Evolutionary conservation across 148 eudicot genomes (phyloP), one percentile per base, ranked within the genome.

Genomic region (Spergularia marina): DNA sequence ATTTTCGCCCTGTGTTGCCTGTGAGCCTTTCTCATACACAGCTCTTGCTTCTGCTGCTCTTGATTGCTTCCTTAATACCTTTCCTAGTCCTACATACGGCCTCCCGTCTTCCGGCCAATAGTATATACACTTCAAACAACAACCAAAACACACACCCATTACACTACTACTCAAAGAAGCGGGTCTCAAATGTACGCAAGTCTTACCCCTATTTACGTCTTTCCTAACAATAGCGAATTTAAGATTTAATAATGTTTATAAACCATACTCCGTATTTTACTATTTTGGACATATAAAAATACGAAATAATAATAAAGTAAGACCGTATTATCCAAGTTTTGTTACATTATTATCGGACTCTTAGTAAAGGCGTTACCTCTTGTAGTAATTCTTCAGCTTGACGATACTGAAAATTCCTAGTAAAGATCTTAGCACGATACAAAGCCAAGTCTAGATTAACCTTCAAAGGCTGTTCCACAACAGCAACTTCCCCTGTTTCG

Each of bases 101-200:
- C 99, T 83, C 71, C 97, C 99, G 67, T 95, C 97, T 80, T 95
- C 97, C 10, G 99, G 97, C 99, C 99, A 95, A 79, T 86, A 85
- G 69, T 72, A 62, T 80, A 95, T 85, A 84, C 99, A 95, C 99
- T 68, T 17, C 77, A 73, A 55, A 40, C n/a, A 53, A 49, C 54
- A 72, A 4, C 57, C 68, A 30, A 30, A 30, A 2, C 36, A 30
- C 36, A 30, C 36, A 30, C 36, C 36, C 36, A 30, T 30, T 30
- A 30, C 36, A 30, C 36, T 30, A 30, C 36, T 2, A 30, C 36
- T 30, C 36, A 30, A 2, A 2, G 36, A 30, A 30, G 36, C 36
- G 36, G 36, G 36, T 30, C 36, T 30, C 36, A 30, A 30, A 30
- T 30, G 2, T 30, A 30, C 36, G 36, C 36, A 30, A 30, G 36